A percentile compares a stretch with the other conserved stretches of the same genome.
Evolutionary conservation across 305 asterid species (phyloP).

Genomic region (Fraxinus sp.): DNA sequence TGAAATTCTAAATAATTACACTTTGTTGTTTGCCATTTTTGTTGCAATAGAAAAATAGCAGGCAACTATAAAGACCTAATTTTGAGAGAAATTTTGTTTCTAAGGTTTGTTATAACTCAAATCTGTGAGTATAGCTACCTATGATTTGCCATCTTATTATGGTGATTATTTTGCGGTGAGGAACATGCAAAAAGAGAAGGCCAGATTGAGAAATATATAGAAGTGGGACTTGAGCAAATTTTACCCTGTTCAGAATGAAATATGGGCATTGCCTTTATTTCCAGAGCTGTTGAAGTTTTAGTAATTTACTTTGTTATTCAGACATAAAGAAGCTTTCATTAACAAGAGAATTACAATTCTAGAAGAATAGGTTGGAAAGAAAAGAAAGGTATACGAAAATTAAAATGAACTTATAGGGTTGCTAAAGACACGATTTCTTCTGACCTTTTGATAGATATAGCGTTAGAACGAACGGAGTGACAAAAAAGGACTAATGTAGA

Average conservation of each 20-base stretch:
- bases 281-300: background rate
- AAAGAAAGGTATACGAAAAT: background rate
- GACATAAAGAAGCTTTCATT: background rate
- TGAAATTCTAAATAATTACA: background rate
- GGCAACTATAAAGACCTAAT: background rate
- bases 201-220: background rate
- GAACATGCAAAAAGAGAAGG: background rate
- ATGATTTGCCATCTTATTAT: background rate
- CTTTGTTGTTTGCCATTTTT: background rate
- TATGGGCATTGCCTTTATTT: background rate
- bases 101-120: background rate
- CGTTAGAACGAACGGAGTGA: background rate
- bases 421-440: background rate
- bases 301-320: background rate
- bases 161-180: background rate
- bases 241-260: background rate
- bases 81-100: background rate
- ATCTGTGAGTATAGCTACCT: background rate
- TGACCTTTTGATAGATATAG: background rate
- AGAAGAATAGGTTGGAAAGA: background rate
- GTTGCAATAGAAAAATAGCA: background rate
- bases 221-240: background rate
- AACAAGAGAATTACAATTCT: background rate
- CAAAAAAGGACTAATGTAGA: background rate
- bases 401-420: background rate